Evolutionary conservation across 768 basidiomycete genomes (phyloP).

Genomic region (Xerocomellus amylosporus): DNA sequence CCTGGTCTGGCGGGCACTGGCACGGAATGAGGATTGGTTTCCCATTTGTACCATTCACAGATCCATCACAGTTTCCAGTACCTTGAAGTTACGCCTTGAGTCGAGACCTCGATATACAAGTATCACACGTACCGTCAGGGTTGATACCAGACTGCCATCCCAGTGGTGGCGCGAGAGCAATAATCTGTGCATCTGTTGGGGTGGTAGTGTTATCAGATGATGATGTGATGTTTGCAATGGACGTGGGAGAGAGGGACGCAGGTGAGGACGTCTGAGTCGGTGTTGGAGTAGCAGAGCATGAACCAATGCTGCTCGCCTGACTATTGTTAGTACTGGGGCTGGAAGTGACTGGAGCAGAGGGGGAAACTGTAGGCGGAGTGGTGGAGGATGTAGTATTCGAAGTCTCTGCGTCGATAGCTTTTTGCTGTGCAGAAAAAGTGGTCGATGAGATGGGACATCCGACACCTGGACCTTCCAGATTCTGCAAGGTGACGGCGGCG

Average conservation of each 20-base stretch:
- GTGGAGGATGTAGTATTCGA: neutral
- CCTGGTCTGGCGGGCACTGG: constrained; percentile 33
- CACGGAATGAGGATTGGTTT: constrained; percentile 35
- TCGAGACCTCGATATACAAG: neutral
- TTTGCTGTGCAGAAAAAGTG: constrained; percentile 46
- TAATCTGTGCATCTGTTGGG: constrained; percentile 28
- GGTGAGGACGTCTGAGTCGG: neutral
- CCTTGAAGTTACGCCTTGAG: constrained; percentile 16
- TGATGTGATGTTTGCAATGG: constrained; percentile 3
- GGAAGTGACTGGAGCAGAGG: neutral
- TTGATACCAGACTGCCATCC: constrained; percentile 54
- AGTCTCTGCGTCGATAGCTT: constrained; percentile 23
- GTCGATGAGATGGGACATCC: constrained; percentile 69
- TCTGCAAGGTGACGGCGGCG: constrained; percentile 68
- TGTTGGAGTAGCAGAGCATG: constrained; percentile 3
- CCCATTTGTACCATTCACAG: constrained; percentile 30
- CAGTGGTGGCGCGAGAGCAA: constrained; percentile 54
- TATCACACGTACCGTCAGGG: constrained; percentile 48
- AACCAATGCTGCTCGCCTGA: neutral
- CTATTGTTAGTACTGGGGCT: neutral
- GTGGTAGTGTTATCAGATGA: constrained; percentile 6
- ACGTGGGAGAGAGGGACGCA: neutral
- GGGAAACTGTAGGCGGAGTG: neutral
- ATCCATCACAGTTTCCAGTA: constrained; percentile 39
- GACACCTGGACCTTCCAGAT: constrained; percentile 61